phyloP scores from a whole-genome alignment of 176 grass and related monocot genomes.

The Panicum miliaceum region DNA sequence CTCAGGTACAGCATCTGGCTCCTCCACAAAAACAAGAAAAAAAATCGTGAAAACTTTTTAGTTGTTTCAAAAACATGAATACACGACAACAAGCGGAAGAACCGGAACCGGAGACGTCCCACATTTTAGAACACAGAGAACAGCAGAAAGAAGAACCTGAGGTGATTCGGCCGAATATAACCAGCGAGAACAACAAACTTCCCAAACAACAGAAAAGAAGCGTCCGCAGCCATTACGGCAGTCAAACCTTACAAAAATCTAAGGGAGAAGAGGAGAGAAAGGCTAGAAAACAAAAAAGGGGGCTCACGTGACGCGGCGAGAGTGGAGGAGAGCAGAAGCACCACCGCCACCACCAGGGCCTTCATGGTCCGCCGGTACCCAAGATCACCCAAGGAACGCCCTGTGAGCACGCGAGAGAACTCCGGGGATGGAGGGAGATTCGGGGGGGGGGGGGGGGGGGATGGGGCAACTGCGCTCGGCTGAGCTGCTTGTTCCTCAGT shows the following conservation, averaged over 20 bases:
- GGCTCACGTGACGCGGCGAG: conserved; percentile 63
- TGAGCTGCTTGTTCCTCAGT: neutral
- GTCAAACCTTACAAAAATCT: neutral
- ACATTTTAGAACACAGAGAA: neutral
- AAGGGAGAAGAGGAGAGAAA: neutral
- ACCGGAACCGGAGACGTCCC: neutral
- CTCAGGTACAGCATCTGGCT: neutral
- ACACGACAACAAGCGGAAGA: neutral
- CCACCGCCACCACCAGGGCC: conserved; percentile 29
- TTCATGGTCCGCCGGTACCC: conserved; percentile 14
- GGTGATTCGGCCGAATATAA: neutral
- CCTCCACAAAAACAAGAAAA: neutral
- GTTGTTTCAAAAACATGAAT: neutral
- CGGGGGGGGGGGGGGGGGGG: too few relatives aligned
- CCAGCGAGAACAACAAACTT: neutral
- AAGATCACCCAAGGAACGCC: too few relatives aligned
- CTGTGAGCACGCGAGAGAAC: too few relatives aligned
- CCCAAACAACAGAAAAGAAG: neutral
- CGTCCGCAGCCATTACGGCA: neutral
- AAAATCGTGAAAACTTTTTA: neutral
- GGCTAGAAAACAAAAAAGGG: conserved; percentile 37
- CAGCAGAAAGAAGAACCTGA: neutral
- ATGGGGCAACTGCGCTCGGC: neutral
- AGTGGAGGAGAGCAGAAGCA: conserved; percentile 55
- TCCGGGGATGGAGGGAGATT: neutral